These are phyloP conservation scores for Leishmania tarentolae DNA, from an alignment of 208 protist species.

Conservation along the genomic window DNA sequence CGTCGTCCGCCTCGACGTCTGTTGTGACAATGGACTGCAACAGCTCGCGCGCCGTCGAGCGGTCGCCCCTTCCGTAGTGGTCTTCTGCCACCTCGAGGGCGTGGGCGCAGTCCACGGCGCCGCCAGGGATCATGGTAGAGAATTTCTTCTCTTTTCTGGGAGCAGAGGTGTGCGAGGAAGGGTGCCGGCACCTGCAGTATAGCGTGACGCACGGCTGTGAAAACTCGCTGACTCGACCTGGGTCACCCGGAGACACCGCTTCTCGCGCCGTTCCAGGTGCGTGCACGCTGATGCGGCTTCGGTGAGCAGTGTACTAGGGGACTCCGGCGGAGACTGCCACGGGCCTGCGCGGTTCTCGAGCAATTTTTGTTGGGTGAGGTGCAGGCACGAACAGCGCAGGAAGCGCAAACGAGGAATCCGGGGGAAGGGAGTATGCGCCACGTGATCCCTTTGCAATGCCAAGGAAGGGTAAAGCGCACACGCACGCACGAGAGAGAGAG, in stretches of 20 bases:
- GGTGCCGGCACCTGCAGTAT: neutral
- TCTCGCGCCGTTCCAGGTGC: neutral
- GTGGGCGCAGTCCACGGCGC: slow-evolving; percentile 25
- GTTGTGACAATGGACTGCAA: slow-evolving; percentile 54
- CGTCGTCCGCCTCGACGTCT: slow-evolving; percentile 52
- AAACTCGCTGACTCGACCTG: neutral
- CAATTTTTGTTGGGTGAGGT: neutral
- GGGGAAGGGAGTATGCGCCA: neutral
- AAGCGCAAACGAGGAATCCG: too few species aligned
- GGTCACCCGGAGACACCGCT: neutral
- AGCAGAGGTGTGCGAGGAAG: neutral
- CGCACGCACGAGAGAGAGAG: neutral
- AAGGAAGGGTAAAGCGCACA: neutral
- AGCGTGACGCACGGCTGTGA: neutral
- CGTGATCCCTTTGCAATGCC: neutral
- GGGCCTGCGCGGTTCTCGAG: neutral
- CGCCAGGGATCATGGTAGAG: slow-evolving; percentile 2
- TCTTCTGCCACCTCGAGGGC: slow-evolving; percentile 62
- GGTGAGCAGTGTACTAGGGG: too few species aligned
- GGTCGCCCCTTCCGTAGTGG: slow-evolving; percentile 56
- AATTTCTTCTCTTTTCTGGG: neutral
- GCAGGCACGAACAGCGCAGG: neutral
- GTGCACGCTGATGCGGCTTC: too few species aligned
- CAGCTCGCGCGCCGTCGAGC: slow-evolving; percentile 50
- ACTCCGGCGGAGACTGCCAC: neutral